Evolutionary conservation across 805 yeast species (phyloP), one percentile per base, ranked within the genome.

Genomic region (Candida succiphila): DNA sequence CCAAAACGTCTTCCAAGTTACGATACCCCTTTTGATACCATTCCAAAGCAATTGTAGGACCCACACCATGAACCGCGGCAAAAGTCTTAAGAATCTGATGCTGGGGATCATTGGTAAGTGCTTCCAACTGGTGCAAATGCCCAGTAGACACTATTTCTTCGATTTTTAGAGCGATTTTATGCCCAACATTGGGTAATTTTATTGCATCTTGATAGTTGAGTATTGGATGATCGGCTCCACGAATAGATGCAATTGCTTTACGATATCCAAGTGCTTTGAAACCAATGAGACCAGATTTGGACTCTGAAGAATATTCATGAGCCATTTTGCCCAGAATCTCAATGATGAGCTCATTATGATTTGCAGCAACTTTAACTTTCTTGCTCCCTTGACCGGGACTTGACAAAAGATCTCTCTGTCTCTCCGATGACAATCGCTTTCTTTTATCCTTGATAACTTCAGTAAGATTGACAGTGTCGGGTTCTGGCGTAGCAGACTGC

Each of bases 31-130:
- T 67, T 35, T 58, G 52, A 30, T 60, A 56, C 61, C 73, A 63
- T 31, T 52, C 44, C 18, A 48, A 41, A 0, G 78, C 72, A 4
- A 52, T 48, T 6, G 34, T 43, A 4, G 59, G 52, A 0, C 78
- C 79, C 7, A 74, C 74, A 1, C 78, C 76, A 42, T 65, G 60
- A 3, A 74, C 60, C 1, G 60, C 53, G 27, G 54, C 49, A 29
- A 74, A 60, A 27, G 47, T 34, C 16, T 48, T 44, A 23, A 67
- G 32, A 3, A 52, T 41, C 12, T 43, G 36, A 12, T 49, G 32
- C 13, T 46, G 37, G 10, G 49, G 49, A 32, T 60, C 50, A 1
- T 36, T 34, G 23, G 27, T 19, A 9, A 45, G 31, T 24, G 29
- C 31, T 41, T 26, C 41, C 15, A 39, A 32, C 22, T 40, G 39